phyloP scores from a whole-genome alignment of 495 filamentous ascomycete species.

The Baudoinia panamericana region DNA sequence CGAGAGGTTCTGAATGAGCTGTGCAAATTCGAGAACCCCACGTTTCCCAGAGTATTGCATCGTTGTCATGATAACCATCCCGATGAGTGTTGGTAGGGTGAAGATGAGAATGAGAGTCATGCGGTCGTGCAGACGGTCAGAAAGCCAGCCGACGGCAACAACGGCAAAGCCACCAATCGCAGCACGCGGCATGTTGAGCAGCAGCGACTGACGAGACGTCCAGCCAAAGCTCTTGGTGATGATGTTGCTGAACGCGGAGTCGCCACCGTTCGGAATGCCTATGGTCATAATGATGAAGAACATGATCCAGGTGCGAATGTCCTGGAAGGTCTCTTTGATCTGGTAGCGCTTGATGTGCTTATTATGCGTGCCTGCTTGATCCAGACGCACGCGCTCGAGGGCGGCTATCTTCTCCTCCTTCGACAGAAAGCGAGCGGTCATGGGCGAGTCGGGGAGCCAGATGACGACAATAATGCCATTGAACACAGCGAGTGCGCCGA shows the following conservation, averaged over 20 bases:
- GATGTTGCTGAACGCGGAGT: conserved; percentile 9
- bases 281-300: conserved; percentile 6
- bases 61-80: conserved; percentile 9
- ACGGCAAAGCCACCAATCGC: conserved; percentile 8
- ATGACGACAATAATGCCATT: conserved; percentile 13
- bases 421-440: conserved; percentile 14
- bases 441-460: conserved; percentile 14
- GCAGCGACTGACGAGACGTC: conserved; percentile 3
- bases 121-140: conserved; percentile 2
- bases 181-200: conserved; percentile 2
- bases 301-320: conserved; percentile 27
- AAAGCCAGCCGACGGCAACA: conserved; percentile 10
- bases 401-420: conserved; percentile 18
- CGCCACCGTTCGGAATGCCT: conserved; percentile 3
- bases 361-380: conserved; percentile 26
- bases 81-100: conserved; percentile 7
- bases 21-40: conserved; percentile 31
- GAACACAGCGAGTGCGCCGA: conserved; percentile 12
- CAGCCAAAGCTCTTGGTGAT: conserved; percentile 9
- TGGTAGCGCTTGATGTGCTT: conserved; percentile 27
- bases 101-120: conserved; percentile 7
- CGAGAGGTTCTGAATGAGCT: conserved; percentile 16
- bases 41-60: conserved; percentile 7
- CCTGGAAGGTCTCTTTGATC: conserved; percentile 32
- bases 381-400: conserved; percentile 13